Evolutionary conservation across 192 early-diverging fungal species (phyloP).

Genomic region (Polychytrium aggregatum): DNA sequence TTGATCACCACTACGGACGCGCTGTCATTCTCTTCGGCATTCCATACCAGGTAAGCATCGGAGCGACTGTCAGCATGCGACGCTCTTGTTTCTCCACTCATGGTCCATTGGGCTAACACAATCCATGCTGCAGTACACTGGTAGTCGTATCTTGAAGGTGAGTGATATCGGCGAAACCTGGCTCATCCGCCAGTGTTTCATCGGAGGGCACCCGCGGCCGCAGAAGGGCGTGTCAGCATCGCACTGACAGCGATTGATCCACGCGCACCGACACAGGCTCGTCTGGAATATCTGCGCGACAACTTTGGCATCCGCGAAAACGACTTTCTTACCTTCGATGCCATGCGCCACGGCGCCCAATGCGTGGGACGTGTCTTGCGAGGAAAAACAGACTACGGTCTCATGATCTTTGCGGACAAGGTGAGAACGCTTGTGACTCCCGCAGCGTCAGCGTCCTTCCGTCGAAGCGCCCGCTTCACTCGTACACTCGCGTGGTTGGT

Average conservation of each 20-base stretch:
- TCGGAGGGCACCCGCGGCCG: too few relatives aligned
- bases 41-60: constrained; percentile 71
- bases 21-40: constrained; percentile 99
- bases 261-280: constrained; percentile 39
- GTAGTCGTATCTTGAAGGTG: constrained; percentile 82
- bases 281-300: constrained; percentile 90
- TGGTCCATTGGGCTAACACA: neutral
- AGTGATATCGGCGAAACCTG: too few relatives aligned
- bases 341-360: constrained; percentile 97
- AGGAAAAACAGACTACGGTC: constrained; percentile 96
- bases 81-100: neutral
- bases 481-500: too few relatives aligned
- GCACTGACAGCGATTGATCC: neutral
- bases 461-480: too few relatives aligned
- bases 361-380: constrained; percentile 95
- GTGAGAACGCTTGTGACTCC: constrained; percentile 26
- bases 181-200: too few relatives aligned
- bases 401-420: constrained; percentile 99
- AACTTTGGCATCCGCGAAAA: constrained; percentile 91
- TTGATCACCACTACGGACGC: constrained; percentile 98
- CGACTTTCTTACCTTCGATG: constrained; percentile 98
- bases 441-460: too few relatives aligned
- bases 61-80: neutral
- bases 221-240: neutral
- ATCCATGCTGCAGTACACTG: constrained; percentile 60